Percentiles rank a stretch among this genome's conserved stretches.
These are phyloP conservation scores for Telopea speciosissima DNA, from an alignment of 177 flowering plant genomes.

Conservation along the genomic window DNA sequence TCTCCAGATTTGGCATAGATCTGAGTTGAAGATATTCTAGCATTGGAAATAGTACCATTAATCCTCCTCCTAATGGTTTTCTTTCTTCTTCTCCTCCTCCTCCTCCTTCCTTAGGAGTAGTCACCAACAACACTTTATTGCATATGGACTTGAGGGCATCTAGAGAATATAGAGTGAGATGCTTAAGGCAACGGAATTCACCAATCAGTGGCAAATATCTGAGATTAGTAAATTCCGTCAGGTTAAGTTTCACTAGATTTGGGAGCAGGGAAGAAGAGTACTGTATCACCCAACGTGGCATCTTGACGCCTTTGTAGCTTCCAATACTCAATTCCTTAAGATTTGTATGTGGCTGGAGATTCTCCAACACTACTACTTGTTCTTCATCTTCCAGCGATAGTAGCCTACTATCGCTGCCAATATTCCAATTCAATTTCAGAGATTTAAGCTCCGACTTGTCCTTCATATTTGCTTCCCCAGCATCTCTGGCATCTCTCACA, in stretches of 20 bases:
- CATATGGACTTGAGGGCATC: too few species aligned
- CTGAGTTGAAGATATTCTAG: too few species aligned
- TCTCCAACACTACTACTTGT: neutral
- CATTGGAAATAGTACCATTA: too few species aligned
- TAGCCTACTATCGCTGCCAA: neutral
- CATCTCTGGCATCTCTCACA: conserved; percentile 2
- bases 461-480: neutral
- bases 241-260: neutral
- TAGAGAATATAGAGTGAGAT: too few species aligned
- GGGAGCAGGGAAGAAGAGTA: neutral
- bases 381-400: neutral
- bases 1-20: neutral
- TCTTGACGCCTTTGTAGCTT: neutral
- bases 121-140: too few species aligned
- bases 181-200: too few species aligned
- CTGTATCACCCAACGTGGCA: neutral
- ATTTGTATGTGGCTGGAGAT: conserved; percentile 1
- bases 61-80: too few species aligned
- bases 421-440: neutral
- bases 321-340: neutral
- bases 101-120: too few species aligned
- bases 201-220: too few species aligned
- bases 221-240: too few species aligned
- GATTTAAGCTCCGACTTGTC: neutral
- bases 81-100: too few species aligned